Evolutionary conservation across 2,329 filamentous ascomycete genomes (phyloP), one percentile per base, ranked within the genome.

Genomic region (Clonostachys chloroleuca): DNA sequence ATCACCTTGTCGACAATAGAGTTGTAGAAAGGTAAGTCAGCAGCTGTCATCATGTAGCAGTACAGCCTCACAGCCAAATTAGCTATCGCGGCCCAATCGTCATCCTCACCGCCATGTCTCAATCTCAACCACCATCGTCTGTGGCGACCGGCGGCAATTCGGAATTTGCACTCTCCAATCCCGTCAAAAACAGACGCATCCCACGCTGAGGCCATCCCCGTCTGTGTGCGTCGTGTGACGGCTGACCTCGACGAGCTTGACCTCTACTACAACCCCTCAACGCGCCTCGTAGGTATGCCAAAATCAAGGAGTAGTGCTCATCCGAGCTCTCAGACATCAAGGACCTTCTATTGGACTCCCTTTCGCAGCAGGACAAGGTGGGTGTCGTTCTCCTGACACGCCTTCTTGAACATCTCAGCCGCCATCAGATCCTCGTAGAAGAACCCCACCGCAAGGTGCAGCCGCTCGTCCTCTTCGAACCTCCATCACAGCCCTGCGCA

Each of bases 261-360:
- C 8, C 59, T 57, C 2, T 80, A 76, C 54, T 78, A 78, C 59
- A 72, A 69, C 45, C 68, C 50, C 59, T 60, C 1, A 66, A 73
- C 37, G 78, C 77, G 0, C 53, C 61, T 1, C 59, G 56, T 2
- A 67, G 75, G 1, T 61, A 65, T 43, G 43, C 59, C 5, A 66
- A 67, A 2, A 54, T 81, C 1, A 50, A 62, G 2, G 49, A 56
- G 12, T 81, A 70, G 54, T 72, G 70, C 49, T 46, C 56, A 1
- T 53, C 66, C 1, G 70, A 79, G 49, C 62, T 78, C 1, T 54
- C 57, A 2, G 45, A 52, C 1, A 47, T 66, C 1, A 51, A 51
- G 17, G 42, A 48, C 16, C 43, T 62, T 7, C 51, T 55, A 34
- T 65, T 66, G 45, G 54, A 59, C 3, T 42, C 40, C 2, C 48